Conservation (phyloP, 2,329 filamentous ascomycete species). For the Colletotrichum australisinense region DNA sequence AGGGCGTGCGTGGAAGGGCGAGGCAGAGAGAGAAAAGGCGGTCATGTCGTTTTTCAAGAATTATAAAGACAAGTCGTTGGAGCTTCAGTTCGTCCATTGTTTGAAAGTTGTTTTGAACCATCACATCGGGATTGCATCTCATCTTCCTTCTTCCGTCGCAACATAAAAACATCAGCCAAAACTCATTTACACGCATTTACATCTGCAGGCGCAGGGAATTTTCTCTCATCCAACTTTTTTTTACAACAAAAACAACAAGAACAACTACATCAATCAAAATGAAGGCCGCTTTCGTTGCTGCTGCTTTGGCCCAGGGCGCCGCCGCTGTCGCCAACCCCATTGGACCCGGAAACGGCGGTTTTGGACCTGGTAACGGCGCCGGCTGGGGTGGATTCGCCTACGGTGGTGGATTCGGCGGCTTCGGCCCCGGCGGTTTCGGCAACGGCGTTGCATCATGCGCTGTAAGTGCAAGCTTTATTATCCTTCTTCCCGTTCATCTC, state of each 20-base stretch:
- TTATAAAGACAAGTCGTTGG: constrained; percentile 29
- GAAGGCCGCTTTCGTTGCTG: constrained; percentile 32
- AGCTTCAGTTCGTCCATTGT: constrained; percentile 19
- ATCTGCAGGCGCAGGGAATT: background rate
- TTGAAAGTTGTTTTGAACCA: constrained; percentile 2
- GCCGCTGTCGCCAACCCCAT: constrained; percentile 23
- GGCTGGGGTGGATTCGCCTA: constrained; percentile 27
- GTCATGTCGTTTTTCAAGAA: constrained; percentile 2
- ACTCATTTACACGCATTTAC: background rate
- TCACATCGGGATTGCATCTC: constrained; percentile 23
- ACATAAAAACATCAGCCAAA: constrained; percentile 3
- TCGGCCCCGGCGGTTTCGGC: constrained; percentile 25
- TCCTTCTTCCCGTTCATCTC: background rate
- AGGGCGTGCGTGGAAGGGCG: background rate
- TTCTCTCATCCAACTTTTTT: background rate
- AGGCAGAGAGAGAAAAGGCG: background rate
- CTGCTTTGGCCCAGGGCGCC: constrained; percentile 26
- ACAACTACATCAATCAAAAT: constrained; percentile 7
- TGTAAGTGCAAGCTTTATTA: constrained; percentile 5
- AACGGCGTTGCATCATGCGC: constrained; percentile 24
- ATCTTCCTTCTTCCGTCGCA: constrained; percentile 20
- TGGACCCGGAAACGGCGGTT: constrained; percentile 23
- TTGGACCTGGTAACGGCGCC: constrained; percentile 17
- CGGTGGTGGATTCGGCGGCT: constrained; percentile 21
- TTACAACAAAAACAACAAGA: background rate